These are phyloP conservation scores for Pestalotiopsis sp. DNA, from an alignment of 2,329 filamentous ascomycete genomes.

Conservation along the genomic window DNA sequence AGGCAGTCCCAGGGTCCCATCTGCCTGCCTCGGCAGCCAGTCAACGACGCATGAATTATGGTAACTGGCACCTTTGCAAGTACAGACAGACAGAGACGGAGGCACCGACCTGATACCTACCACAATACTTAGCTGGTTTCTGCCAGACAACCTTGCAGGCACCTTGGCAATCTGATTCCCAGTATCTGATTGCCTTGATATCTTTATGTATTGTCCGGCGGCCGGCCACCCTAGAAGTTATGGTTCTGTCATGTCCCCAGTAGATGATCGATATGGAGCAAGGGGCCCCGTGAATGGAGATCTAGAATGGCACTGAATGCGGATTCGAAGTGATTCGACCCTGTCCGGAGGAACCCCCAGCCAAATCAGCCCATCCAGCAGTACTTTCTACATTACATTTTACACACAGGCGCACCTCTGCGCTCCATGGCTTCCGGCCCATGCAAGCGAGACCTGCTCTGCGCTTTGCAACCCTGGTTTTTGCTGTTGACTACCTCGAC, in stretches of 20 bases:
- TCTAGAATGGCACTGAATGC: constrained; percentile 1
- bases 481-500: not conserved
- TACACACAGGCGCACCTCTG: not conserved
- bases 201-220: not conserved
- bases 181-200: not conserved
- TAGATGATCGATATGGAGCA: not conserved
- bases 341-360: not conserved
- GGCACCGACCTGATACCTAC: not conserved
- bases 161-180: not conserved
- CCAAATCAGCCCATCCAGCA: not conserved
- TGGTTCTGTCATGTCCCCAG: not conserved
- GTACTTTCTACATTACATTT: no score
- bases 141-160: not conserved
- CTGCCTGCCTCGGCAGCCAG: not conserved
- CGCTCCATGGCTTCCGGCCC: not conserved
- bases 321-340: constrained; percentile 1
- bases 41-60: not conserved
- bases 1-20: not conserved
- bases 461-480: not conserved
- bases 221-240: not conserved
- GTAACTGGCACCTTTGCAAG: not conserved
- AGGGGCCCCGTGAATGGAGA: not conserved
- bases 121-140: not conserved
- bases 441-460: not conserved
- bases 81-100: not conserved